A percentile compares a stretch with the other conserved stretches of the same genome.
Evolutionary conservation across 2,329 filamentous ascomycete species (phyloP).

Genomic region (Lasiodiplodia sp.): DNA sequence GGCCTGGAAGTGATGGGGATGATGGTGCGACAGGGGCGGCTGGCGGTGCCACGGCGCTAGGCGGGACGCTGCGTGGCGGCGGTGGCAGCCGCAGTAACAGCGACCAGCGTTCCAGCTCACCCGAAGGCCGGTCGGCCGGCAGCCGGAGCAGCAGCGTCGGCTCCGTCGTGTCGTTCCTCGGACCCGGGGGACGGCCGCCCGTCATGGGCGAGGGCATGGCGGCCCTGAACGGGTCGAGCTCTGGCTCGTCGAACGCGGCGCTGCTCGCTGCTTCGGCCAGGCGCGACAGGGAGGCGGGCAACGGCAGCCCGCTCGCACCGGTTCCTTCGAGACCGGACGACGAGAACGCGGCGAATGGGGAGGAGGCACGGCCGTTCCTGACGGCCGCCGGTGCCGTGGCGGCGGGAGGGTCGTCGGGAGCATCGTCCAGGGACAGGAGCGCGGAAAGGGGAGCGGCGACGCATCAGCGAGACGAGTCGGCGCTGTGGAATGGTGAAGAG

Average conservation of each 20-base stretch:
- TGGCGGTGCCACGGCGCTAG: not conserved
- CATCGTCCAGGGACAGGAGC: constrained; percentile 5
- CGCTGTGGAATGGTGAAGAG: constrained; percentile 6
- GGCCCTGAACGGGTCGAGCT: not conserved
- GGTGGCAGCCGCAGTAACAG: not conserved
- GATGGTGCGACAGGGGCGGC: not conserved
- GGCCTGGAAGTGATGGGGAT: not conserved
- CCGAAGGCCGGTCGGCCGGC: not conserved
- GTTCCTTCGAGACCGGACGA: not conserved
- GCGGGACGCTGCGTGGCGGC: not conserved
- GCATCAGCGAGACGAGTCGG: not conserved
- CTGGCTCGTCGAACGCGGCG: constrained; percentile 15
- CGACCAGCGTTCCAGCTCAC: not conserved
- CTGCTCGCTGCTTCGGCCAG: constrained; percentile 8
- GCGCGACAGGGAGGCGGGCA: not conserved
- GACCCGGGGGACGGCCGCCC: constrained; percentile 1
- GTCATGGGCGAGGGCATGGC: not conserved
- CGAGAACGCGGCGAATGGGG: not conserved
- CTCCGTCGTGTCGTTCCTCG: constrained; percentile 3
- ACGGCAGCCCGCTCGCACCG: not conserved
- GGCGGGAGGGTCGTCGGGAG: not conserved
- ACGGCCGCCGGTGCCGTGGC: not conserved
- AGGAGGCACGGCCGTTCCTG: constrained; percentile 11
- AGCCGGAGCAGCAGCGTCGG: constrained; percentile 12
- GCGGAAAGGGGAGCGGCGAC: not conserved